A percentile compares a stretch with the other conserved stretches of the same genome.
phyloP scores from a whole-genome alignment of 257 asterid species.

The Eucommia ulmoides region DNA sequence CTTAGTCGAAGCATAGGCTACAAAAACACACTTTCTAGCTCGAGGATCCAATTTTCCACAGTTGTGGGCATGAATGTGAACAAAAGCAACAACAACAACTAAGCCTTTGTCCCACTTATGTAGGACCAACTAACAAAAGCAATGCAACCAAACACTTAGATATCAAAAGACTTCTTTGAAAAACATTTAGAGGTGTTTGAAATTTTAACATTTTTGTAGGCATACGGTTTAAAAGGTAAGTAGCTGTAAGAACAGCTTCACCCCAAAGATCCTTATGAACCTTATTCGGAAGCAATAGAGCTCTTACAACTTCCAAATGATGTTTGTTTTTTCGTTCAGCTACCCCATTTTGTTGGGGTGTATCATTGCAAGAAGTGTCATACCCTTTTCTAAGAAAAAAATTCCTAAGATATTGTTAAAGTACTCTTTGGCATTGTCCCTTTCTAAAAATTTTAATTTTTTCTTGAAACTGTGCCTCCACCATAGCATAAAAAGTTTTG shows the following conservation, averaged over 20 bases:
- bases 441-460: too few species aligned
- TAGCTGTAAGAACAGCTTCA: background rate
- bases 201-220: background rate
- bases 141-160: background rate
- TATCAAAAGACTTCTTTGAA: background rate
- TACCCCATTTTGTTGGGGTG: background rate
- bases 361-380: too few species aligned
- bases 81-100: background rate
- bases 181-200: too few species aligned
- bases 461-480: too few species aligned
- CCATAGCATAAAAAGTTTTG: background rate
- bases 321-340: background rate
- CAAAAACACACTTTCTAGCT: background rate
- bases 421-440: background rate
- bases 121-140: background rate
- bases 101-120: too few species aligned
- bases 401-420: background rate
- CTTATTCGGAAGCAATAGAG: background rate
- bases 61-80: background rate
- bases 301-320: background rate
- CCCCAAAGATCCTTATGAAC: background rate
- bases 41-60: background rate
- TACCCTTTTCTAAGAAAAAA: background rate
- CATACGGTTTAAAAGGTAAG: background rate
- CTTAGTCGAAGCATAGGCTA: background rate